These are phyloP conservation scores for Suillus subalutaceus DNA, from an alignment of 768 basidiomycete genomes.

Conservation along the genomic window DNA sequence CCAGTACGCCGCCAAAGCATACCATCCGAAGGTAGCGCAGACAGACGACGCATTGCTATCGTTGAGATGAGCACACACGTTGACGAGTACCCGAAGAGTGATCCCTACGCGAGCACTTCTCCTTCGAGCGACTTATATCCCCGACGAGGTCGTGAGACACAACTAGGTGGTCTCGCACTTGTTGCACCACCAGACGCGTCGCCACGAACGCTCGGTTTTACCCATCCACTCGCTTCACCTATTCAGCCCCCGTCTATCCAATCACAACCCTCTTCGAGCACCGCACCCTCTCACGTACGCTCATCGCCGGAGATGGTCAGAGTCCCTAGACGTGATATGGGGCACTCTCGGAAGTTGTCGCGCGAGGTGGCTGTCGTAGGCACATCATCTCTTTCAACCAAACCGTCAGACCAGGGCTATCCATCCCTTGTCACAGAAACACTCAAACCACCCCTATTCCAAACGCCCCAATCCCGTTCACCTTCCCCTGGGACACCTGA, in stretches of 20 bases:
- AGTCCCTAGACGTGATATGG: conserved; percentile 30
- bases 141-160: conserved; percentile 43
- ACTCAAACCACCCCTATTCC: conserved; percentile 41
- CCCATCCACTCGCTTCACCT: conserved; percentile 55
- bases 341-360: conserved; percentile 49
- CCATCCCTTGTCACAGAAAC: conserved; percentile 29
- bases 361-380: conserved; percentile 58
- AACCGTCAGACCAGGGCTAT: conserved; percentile 31
- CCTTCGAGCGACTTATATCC: conserved; percentile 37
- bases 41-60: conserved; percentile 69
- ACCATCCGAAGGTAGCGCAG: conserved; percentile 61
- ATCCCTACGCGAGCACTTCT: conserved; percentile 30
- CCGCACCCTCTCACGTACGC: conserved; percentile 40
- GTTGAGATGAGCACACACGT: conserved; percentile 54
- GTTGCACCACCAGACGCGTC: conserved; percentile 76
- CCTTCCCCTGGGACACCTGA: conserved; percentile 35
- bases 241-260: conserved; percentile 20
- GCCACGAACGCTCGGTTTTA: conserved; percentile 51
- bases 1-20: conserved; percentile 49
- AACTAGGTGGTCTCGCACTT: conserved; percentile 54
- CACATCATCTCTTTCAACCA: conserved; percentile 36
- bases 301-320: conserved; percentile 51
- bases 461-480: conserved; percentile 39
- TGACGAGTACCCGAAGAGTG: conserved; percentile 14
- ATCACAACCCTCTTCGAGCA: conserved; percentile 19